Percentiles rank a stretch among this genome's conserved stretches.
phyloP scores from a whole-genome alignment of 1,284 basidiomycete species.

The Ganoderma meredithae region DNA sequence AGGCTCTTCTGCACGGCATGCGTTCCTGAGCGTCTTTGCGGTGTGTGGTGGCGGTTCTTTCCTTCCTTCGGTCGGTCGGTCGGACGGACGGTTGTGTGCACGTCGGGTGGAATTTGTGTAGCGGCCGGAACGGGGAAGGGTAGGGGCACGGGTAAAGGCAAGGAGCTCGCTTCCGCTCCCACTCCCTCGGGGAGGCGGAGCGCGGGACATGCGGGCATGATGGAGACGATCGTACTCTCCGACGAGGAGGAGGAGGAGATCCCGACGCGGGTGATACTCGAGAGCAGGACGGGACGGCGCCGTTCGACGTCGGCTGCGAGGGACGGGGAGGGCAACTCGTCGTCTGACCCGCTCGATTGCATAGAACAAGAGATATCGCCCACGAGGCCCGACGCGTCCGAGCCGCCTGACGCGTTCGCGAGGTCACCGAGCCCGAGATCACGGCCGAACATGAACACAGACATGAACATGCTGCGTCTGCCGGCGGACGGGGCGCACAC shows the following conservation, averaged over 20 bases:
- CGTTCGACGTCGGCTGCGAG: slow-evolving; percentile 2
- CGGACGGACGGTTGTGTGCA: no score
- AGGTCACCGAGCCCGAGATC: not conserved
- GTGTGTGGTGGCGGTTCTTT: not conserved
- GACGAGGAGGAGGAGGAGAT: slow-evolving; percentile 25
- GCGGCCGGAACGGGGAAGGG: slow-evolving; percentile 6
- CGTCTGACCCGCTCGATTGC: slow-evolving; percentile 22
- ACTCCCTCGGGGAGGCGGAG: not conserved
- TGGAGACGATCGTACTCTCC: slow-evolving; percentile 9
- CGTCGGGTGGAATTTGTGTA: not conserved
- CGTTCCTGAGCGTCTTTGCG: not conserved
- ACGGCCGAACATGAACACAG: not conserved
- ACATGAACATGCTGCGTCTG: slow-evolving; percentile 6
- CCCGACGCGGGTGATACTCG: not conserved
- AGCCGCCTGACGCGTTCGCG: not conserved
- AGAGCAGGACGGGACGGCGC: not conserved
- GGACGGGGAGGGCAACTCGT: not conserved
- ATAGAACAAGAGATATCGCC: not conserved
- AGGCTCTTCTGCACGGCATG: not conserved
- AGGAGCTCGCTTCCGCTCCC: not conserved
- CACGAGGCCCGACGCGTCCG: not conserved
- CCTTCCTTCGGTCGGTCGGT: no score
- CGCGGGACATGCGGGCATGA: slow-evolving; percentile 1
- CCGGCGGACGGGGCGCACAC: slow-evolving; percentile 23
- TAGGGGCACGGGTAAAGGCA: slow-evolving; percentile 17